These are phyloP conservation scores for Populus ilicifolia DNA, from an alignment of 345 rosid genomes.

Conservation along the genomic window DNA sequence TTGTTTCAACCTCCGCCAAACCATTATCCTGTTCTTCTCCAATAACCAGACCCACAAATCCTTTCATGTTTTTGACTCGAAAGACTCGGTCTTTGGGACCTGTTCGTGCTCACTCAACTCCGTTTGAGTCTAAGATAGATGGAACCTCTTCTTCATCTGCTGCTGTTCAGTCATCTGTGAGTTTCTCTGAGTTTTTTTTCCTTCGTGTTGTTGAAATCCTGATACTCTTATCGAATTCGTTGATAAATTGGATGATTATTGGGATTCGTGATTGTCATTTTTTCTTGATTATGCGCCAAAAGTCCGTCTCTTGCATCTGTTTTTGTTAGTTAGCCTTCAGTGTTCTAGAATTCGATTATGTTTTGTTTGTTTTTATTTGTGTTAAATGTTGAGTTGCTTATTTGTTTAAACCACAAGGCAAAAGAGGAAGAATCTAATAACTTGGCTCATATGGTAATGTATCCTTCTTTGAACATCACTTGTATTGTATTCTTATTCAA, in stretches of 20 bases:
- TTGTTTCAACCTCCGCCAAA: constrained; percentile 28
- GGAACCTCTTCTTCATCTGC: constrained; percentile 33
- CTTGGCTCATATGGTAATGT: not conserved
- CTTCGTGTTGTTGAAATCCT: not conserved
- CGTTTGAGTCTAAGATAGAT: constrained; percentile 49
- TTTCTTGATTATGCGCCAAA: not conserved
- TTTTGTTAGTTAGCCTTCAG: too few species aligned
- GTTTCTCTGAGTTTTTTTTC: constrained; percentile 22
- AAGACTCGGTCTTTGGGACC: constrained; percentile 25
- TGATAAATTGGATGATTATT: not conserved
- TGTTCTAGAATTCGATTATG: not conserved
- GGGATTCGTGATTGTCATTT: not conserved
- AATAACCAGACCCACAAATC: constrained; percentile 7
- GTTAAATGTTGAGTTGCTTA: not conserved
- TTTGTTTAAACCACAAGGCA: not conserved
- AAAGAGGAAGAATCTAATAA: not conserved
- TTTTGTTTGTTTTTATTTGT: not conserved
- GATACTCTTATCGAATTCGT: not conserved
- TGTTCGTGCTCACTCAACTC: constrained; percentile 40
- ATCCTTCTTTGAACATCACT: not conserved
- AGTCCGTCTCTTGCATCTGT: not conserved
- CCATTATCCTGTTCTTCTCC: constrained; percentile 29
- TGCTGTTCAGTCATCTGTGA: constrained; percentile 58
- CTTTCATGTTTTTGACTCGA: constrained; percentile 18
- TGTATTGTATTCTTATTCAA: not conserved